Evolutionary conservation across 108 stramenopile species (phyloP), one percentile per base, ranked within the genome.

Genomic region (Cyclotella atomus): DNA sequence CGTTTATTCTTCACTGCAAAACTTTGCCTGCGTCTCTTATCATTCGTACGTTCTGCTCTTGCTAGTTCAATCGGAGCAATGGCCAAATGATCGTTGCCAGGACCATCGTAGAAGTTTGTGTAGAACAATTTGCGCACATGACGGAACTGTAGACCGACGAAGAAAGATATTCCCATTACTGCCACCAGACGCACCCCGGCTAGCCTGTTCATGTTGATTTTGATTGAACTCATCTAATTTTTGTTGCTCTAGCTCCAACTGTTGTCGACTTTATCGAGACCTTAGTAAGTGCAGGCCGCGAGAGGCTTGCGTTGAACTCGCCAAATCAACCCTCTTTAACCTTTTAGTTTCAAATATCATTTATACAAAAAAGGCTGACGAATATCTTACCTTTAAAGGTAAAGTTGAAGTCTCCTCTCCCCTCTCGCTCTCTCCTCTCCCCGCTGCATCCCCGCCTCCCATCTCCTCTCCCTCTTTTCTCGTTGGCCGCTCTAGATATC

Each of bases 111-210:
- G 56, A 34, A 65, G 7, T 44, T 47, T 1, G 32, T 45, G 17
- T 44, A 36, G 55, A 66, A 75, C 1, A 75, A 28, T 23, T 23
- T 23, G 10, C 3, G 32, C 12, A 75, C 20, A 47, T 47, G 15
- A 29, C 56, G 53, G 32, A 66, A 59, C 21, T 75, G 73, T 47
- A 75, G 44, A 2, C 73, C 73, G 49, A 75, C 34, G 45, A 75
- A 25, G 65, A 75, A 75, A 27, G 56, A 66, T 12, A 59, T 59
- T 2, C 20, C 64, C 56, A 65, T 65, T 30, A 65, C 29, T 5
- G 27, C 64, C 29, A 47, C 45, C 0, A 46, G 32, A 30, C 45
- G 64, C 9, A 65, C 64, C 5, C 45, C 29, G 7, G 64, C 64
- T 19, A 65, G 17, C 19, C 45, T 24, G 32, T 27, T 35, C 30